Evolutionary conservation across 371 early-diverging fungal genomes (phyloP), one percentile per base, ranked within the genome.

Genomic region (Circinella minor): DNA sequence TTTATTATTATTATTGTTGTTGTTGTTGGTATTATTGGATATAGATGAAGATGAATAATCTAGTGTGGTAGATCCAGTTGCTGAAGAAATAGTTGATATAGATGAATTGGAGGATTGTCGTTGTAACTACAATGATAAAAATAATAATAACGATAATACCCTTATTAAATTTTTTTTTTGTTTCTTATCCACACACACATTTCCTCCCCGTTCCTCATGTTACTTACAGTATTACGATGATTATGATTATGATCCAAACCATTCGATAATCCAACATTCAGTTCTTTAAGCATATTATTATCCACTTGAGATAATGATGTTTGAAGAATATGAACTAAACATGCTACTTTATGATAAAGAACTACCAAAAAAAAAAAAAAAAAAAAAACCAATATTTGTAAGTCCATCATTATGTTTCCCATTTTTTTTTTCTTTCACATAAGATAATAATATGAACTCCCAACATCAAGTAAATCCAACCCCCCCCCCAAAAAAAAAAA

Each of bases 321-420:
- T 13, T 77, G 72, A 13, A 78, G 75, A 11, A 90, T 74, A 39
- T 81, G 79, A 4, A 90, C 86, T 46, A 80, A 77, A 75, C 90
- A 88, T 43, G 91, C 71, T 7, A 93, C 92, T 73, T 92, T 92
- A 63, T 91, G 85, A 60, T 89, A 91, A 66, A 92, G 81, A 59
- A 90, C 91, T 90, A 43, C 65, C 7, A 57, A 5, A 4, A 36
- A 7, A n/a, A 27, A 34, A 4, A 27, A 36, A 27, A 55, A n/a
- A n/a, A n/a, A n/a, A n/a, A n/a, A n/a, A 27, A 27, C 27, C 27
- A 27, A 27, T 27, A 27, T 1, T 27, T 27, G 27, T 57, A 10
- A 59, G 20, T 15, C 8, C 18, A 39, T 37, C 14, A 27, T 15
- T 20, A 7, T 10, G 11, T n/a, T n/a, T n/a, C n/a, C n/a, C n/a